A percentile compares a stretch with the other conserved stretches of the same genome.
Evolutionary conservation across 192 early-diverging fungal genomes (phyloP).

Genomic region (Podila verticillata): DNA sequence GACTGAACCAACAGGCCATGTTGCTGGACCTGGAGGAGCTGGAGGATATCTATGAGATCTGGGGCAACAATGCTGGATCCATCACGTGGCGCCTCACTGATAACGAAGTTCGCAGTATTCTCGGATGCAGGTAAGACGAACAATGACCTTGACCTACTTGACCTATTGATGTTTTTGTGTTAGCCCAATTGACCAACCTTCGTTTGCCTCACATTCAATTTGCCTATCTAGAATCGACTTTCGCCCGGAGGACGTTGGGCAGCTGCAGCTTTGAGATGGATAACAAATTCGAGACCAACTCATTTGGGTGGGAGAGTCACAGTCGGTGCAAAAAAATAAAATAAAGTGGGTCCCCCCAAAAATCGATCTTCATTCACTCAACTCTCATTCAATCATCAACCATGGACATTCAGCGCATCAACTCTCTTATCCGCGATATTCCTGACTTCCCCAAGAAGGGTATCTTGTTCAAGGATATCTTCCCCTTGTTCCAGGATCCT

Average conservation of each 20-base stretch:
- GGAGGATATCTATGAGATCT: slow-evolving; percentile 77
- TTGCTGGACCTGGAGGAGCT: slow-evolving; percentile 83
- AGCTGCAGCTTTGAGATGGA: slow-evolving; percentile 45
- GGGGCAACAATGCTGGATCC: slow-evolving; percentile 69
- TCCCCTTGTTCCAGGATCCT: slow-evolving; percentile 96
- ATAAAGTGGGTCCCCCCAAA: no score
- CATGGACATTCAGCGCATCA: slow-evolving; percentile 51
- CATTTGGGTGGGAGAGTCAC: neutral
- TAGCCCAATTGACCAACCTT: neutral
- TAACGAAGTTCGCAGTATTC: slow-evolving; percentile 70
- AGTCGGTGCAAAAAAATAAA: neutral
- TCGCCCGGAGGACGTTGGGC: slow-evolving; percentile 63
- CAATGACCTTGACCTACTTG: neutral
- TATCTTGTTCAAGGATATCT: slow-evolving; percentile 97
- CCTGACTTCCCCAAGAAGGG: slow-evolving; percentile 68
- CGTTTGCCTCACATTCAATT: neutral
- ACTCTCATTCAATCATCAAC: neutral
- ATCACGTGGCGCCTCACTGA: slow-evolving; percentile 78
- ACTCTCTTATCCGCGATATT: slow-evolving; percentile 49
- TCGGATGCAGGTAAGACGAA: slow-evolving; percentile 66
- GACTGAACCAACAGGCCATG: slow-evolving; percentile 86
- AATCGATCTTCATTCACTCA: neutral
- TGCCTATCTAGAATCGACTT: slow-evolving; percentile 65
- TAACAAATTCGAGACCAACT: neutral
- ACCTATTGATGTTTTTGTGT: neutral